phyloP scores from a whole-genome alignment of 2,329 filamentous ascomycete genomes.

The Alternaria panax region DNA sequence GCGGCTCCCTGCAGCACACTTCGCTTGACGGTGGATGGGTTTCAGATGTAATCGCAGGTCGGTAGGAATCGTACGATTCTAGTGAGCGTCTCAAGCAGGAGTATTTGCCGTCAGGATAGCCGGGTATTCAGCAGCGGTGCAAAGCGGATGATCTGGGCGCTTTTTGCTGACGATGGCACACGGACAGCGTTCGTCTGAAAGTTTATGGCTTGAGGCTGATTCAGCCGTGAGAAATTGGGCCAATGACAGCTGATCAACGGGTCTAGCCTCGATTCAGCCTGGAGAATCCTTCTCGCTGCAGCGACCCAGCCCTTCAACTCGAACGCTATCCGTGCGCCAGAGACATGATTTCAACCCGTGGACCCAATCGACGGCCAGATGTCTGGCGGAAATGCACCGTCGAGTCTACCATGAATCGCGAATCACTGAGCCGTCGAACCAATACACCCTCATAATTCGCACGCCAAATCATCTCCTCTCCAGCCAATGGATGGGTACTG shows the following conservation, averaged over 20 bases:
- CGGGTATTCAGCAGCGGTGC: conserved; percentile 8
- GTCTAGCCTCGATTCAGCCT: conserved; percentile 14
- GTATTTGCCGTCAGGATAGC: conserved; percentile 3
- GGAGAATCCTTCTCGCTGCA: conserved; percentile 20
- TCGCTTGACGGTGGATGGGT: conserved; percentile 15
- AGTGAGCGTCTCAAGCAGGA: conserved; percentile 5
- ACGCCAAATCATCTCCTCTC: background rate
- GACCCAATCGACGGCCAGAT: conserved; percentile 1
- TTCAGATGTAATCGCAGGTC: conserved; percentile 13
- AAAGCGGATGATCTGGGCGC: conserved; percentile 9
- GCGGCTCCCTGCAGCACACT: conserved; percentile 19
- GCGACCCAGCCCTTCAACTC: conserved; percentile 2
- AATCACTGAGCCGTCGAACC: background rate
- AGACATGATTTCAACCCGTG: background rate
- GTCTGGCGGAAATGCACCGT: background rate
- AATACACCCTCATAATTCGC: conserved; percentile 1
- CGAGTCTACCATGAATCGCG: conserved; percentile 3
- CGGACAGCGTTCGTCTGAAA: background rate
- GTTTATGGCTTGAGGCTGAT: background rate
- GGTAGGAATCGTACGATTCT: conserved; percentile 14
- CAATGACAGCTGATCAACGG: conserved; percentile 17
- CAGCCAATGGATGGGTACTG: conserved; percentile 3
- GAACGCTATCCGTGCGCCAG: conserved; percentile 12
- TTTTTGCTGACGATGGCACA: conserved; percentile 4
- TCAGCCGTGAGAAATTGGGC: conserved; percentile 11